These are phyloP conservation scores for Amaranthus hypochondriacus DNA, from an alignment of 148 eudicot genomes.

Conservation along the genomic window DNA sequence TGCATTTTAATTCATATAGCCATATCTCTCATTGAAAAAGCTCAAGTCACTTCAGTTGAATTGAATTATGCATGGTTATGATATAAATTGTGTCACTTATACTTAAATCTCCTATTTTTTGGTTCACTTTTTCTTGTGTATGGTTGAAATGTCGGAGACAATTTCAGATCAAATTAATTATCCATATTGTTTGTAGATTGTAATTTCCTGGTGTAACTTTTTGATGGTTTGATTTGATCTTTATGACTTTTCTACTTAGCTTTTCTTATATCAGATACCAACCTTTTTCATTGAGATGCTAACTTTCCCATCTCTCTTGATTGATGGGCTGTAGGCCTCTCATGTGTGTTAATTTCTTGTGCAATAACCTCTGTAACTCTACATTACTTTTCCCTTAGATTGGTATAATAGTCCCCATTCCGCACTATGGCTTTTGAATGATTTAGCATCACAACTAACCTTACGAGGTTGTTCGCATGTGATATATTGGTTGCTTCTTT, in stretches of 20 bases:
- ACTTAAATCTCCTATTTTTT: not conserved
- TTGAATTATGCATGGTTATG: not conserved
- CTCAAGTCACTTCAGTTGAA: not conserved
- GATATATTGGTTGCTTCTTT: not conserved
- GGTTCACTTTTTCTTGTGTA: not conserved
- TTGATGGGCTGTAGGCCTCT: not conserved
- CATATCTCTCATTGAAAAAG: not conserved
- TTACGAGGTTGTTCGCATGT: not conserved
- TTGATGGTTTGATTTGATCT: not conserved
- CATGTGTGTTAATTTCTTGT: not conserved
- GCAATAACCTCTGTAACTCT: not conserved
- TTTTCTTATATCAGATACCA: not conserved
- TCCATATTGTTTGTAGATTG: not conserved
- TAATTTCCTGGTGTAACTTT: not conserved
- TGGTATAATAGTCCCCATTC: not conserved
- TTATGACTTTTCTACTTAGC: not conserved
- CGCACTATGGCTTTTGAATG: too few relatives aligned
- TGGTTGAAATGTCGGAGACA: not conserved
- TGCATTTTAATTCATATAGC: not conserved
- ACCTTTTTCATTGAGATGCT: not conserved
- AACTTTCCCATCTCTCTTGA: not conserved
- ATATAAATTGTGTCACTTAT: not conserved
- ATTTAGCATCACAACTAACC: not conserved
- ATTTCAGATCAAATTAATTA: not conserved
- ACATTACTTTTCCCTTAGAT: not conserved